Evolutionary conservation across 2,329 filamentous ascomycete genomes (phyloP), one percentile per base, ranked within the genome.

Genomic region (Cladorrhinum sp.): DNA sequence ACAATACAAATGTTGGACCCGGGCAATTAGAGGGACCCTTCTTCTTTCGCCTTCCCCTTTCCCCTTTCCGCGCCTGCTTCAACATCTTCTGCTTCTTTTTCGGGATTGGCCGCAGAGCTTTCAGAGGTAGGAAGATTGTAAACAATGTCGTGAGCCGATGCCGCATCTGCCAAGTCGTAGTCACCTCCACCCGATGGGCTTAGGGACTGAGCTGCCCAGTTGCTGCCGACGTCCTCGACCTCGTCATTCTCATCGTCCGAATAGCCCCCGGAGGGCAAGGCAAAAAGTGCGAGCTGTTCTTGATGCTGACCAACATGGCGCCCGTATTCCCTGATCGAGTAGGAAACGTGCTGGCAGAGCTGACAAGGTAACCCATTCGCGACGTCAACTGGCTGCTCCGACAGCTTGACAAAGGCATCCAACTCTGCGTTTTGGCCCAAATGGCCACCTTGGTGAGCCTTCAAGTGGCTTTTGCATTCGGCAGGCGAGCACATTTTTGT

Each of bases 251-350:
- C 36, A 5, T 42, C 36, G 16, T 42, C 36, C 10, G 10, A 3
- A 42, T 21, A 28, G n/a, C n/a, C 26, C 16, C 16, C 49, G 5
- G 49, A 28, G 14, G 49, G 49, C 14, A 65, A 56, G 10, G 65
- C 57, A 63, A 70, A 70, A 16, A 70, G 63, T 2, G 67, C 59
- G 7, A 71, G 62, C 26, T 68, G 65, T 16, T 68, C 59, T 39
- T 69, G 68, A 60, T 71, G 69, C 1, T 60, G 63, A 21, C 68
- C 69, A 0, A 71, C 68, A 52, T 71, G 69, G 1, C 56, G 62
- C 56, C 66, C 62, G 59, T 70, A 71, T 50, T 69, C 56, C 42
- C 62, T 65, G 8, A 59, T 20, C 9, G 64, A 66, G 2, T 49
- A 26, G 26, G 69, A 52, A 0, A 20, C 12, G 23, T 64, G 50